phyloP scores from a whole-genome alignment of 2,329 filamentous ascomycete genomes.

The Paraconiothyrium brasiliense region DNA sequence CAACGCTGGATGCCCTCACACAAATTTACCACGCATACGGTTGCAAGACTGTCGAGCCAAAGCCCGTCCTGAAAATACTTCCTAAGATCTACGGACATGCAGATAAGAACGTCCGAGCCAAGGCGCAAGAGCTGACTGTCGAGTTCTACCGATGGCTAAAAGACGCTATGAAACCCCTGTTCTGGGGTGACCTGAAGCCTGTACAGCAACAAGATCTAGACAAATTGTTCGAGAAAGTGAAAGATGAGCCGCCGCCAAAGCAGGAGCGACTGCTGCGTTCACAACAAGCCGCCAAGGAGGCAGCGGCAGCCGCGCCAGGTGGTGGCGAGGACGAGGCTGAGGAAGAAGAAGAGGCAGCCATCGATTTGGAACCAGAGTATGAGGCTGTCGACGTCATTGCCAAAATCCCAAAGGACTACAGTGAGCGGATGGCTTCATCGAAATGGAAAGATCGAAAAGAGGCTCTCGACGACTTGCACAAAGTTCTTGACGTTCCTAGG shows the following conservation, averaged over 20 bases:
- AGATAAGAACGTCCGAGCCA: conserved; percentile 96
- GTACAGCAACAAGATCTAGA: conserved; percentile 96
- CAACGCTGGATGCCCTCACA: conserved; percentile 78
- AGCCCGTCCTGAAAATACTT: conserved; percentile 85
- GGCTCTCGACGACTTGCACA: conserved; percentile 82
- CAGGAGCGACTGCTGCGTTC: conserved; percentile 88
- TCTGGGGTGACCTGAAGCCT: conserved; percentile 94
- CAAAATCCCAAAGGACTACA: conserved; percentile 83
- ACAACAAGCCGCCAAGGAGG: conserved; percentile 84
- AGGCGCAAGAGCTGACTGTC: conserved; percentile 88
- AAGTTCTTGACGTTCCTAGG: conserved; percentile 80
- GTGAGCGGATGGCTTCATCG: conserved; percentile 83
- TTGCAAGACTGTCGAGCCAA: conserved; percentile 92
- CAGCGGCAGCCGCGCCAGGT: conserved; percentile 70
- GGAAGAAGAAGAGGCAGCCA: conserved; percentile 71
- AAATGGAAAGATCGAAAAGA: conserved; percentile 99
- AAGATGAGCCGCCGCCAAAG: conserved; percentile 85
- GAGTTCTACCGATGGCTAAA: conserved; percentile 97
- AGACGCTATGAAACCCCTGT: conserved; percentile 97
- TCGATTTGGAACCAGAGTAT: conserved; percentile 71
- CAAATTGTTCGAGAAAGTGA: conserved; percentile 91
- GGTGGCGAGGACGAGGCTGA: conserved; percentile 57
- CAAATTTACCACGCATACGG: conserved; percentile 93
- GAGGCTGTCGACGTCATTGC: conserved; percentile 87
- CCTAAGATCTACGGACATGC: conserved; percentile 95